A percentile compares a stretch with the other conserved stretches of the same genome.
phyloP scores from a whole-genome alignment of 176 grass and related monocot genomes.

The Bothriochloa decipiens region DNA sequence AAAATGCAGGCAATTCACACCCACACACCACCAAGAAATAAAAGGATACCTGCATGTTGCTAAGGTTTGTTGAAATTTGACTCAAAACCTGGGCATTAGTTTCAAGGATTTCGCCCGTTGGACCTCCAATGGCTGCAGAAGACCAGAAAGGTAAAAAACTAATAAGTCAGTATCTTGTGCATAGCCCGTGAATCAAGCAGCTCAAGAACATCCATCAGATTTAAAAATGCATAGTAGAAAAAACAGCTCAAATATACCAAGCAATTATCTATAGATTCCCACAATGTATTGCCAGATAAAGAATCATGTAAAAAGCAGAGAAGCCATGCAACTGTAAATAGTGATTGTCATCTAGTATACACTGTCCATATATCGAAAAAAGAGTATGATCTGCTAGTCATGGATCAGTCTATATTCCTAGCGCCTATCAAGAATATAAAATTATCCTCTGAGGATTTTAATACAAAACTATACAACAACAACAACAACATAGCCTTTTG shows the following conservation, averaged over 20 bases:
- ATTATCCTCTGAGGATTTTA: not conserved
- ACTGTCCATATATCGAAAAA: not conserved
- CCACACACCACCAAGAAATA: constrained; percentile 19
- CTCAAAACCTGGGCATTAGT: constrained; percentile 70
- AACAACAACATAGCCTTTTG: no score
- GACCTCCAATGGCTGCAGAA: constrained; percentile 75
- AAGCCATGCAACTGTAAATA: not conserved
- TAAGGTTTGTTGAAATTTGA: constrained; percentile 81
- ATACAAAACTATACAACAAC: no score
- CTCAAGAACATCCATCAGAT: constrained; percentile 22
- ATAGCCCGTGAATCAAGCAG: no score
- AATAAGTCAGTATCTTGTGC: not conserved
- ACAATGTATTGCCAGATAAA: not conserved
- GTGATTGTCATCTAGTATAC: not conserved
- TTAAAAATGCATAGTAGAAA: constrained; percentile 25
- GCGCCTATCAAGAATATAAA: not conserved
- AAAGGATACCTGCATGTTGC: constrained; percentile 74
- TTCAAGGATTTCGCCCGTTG: constrained; percentile 80
- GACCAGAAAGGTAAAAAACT: not conserved
- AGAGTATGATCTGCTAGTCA: not conserved
- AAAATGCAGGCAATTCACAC: constrained; percentile 2
- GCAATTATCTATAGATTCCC: constrained; percentile 13
- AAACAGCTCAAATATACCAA: not conserved
- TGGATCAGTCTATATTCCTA: constrained; percentile 12
- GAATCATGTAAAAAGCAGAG: not conserved